A percentile compares a stretch with the other conserved stretches of the same genome.
Evolutionary conservation across 2,329 filamentous ascomycete genomes (phyloP).

Genomic region (Aspergillus japonicus): DNA sequence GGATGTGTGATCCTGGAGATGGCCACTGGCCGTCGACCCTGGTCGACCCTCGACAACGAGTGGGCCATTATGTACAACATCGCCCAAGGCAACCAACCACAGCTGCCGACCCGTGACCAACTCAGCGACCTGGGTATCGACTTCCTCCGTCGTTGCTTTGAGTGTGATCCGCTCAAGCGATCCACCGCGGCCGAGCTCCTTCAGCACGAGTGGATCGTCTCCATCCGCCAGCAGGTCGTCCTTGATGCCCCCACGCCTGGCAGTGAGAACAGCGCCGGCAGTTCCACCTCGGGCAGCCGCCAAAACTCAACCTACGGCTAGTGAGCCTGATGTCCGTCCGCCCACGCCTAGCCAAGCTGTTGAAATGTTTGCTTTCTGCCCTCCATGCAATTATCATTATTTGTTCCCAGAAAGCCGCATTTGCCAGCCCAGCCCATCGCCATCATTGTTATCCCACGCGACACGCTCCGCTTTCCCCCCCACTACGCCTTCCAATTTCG

Average conservation of each 20-base stretch:
- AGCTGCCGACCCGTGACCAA: slow-evolving; percentile 77
- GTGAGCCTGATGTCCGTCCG: slow-evolving; percentile 12
- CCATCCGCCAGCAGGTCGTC: slow-evolving; percentile 49
- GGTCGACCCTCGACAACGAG: slow-evolving; percentile 95
- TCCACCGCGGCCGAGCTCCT: slow-evolving; percentile 83
- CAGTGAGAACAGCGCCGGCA: slow-evolving; percentile 40
- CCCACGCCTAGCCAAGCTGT: background rate
- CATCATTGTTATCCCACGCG: background rate
- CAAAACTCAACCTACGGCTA: slow-evolving; percentile 29
- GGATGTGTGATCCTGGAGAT: slow-evolving; percentile 97
- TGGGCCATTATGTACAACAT: slow-evolving; percentile 99
- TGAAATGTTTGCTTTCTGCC: background rate
- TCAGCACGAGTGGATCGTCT: slow-evolving; percentile 84
- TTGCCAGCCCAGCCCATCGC: background rate
- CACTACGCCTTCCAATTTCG: slow-evolving; percentile 12
- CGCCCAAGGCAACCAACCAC: slow-evolving; percentile 89
- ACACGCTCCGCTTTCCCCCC: background rate
- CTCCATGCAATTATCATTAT: no score
- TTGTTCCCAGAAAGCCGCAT: no score
- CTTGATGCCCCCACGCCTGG: slow-evolving; percentile 42
- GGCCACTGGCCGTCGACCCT: slow-evolving; percentile 90
- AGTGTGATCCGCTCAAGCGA: slow-evolving; percentile 74
- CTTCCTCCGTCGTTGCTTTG: slow-evolving; percentile 83
- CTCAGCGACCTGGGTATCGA: slow-evolving; percentile 81
- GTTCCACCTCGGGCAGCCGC: slow-evolving; percentile 28